Evolutionary conservation across 2,329 filamentous ascomycete species (phyloP), one percentile per base, ranked within the genome.

Genomic region (Pestalotiopsis sp.): DNA sequence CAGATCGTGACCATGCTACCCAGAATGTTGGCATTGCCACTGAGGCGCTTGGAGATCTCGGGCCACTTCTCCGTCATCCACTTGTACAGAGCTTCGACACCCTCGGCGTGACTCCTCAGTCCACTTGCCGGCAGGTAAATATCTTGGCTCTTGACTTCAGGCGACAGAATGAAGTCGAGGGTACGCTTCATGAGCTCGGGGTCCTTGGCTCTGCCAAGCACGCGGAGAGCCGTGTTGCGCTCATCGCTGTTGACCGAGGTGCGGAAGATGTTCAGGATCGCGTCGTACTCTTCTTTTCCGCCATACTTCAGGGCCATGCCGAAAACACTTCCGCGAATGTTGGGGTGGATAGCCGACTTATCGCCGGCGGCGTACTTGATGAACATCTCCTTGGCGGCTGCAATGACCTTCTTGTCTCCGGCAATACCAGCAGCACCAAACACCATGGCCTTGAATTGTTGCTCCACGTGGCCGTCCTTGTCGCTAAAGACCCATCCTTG

Each of bases 11-110:
- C 93, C 74, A 98, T 91, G 59, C 88, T 91, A 72, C 94, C 92
- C 61, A 98, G 86, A 88, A 98, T 95, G 49, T 92, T 91, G 73
- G 97, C 87, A 20, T 90, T 91, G n/a, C 95, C 93, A 36, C 94
- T 95, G 60, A 97, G 88, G 76, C 93, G 91, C 85, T 92, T 90
- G 79, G 90, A 88, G 58, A 98, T 85, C 41, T 89, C 86, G n/a
- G 93, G 92, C 94, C 95, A 98, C 82, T 97, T 96, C 73, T 90
- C 86, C 78, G 91, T 92, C 84, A 97, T 86, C 93, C 93, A 98
- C 20, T 80, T 81, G 87, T 92, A 98, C 68, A 97, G 87, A 7
- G 92, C 92, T 68, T 92, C 85, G 68, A 97, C 92, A 73, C 95
- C 95, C 58, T 90, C 89, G 7, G 90, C 83, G 78, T 97, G 93